These are phyloP conservation scores for Backusella parvicylindrica DNA, from an alignment of 192 early-diverging fungal species.

Conservation along the genomic window DNA sequence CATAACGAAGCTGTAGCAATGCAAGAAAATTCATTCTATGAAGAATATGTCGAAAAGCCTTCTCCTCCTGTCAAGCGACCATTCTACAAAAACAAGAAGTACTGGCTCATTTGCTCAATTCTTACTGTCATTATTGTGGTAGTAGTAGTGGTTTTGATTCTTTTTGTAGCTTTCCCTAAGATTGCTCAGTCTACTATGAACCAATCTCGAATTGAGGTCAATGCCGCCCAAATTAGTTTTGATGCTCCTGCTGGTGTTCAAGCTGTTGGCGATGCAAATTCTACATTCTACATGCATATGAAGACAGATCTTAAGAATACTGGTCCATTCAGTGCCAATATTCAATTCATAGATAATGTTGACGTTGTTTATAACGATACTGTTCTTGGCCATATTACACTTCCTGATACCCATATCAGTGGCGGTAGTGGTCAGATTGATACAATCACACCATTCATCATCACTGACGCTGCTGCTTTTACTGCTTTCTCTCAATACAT, in stretches of 20 bases:
- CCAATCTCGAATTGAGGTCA: conserved; percentile 34
- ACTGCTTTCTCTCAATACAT: conserved; percentile 44
- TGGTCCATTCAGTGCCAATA: conserved; percentile 49
- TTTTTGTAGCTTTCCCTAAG: conserved; percentile 54
- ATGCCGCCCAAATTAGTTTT: conserved; percentile 40
- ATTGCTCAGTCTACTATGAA: conserved; percentile 48
- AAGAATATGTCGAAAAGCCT: conserved; percentile 44
- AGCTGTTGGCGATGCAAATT: conserved; percentile 22
- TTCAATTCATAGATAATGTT: conserved; percentile 43
- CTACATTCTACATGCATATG: conserved; percentile 37
- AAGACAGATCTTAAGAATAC: conserved; percentile 36
- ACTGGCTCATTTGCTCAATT: conserved; percentile 51
- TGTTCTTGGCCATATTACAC: conserved; percentile 35
- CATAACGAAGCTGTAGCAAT: conserved; percentile 3
- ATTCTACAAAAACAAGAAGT: conserved; percentile 50
- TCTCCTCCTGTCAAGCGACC: conserved; percentile 30
- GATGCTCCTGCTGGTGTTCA: conserved; percentile 5
- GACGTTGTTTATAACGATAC: conserved; percentile 38
- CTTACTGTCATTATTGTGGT: conserved; percentile 43
- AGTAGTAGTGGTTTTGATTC: conserved; percentile 42
- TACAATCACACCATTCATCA: conserved; percentile 31
- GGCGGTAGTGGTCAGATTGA: conserved; percentile 40
- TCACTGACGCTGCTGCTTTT: conserved; percentile 40
- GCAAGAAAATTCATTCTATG: not conserved
- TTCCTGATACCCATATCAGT: conserved; percentile 38